Evolutionary conservation across 257 asterid genomes (phyloP).

Genomic region (Rubia yunnanensis): DNA sequence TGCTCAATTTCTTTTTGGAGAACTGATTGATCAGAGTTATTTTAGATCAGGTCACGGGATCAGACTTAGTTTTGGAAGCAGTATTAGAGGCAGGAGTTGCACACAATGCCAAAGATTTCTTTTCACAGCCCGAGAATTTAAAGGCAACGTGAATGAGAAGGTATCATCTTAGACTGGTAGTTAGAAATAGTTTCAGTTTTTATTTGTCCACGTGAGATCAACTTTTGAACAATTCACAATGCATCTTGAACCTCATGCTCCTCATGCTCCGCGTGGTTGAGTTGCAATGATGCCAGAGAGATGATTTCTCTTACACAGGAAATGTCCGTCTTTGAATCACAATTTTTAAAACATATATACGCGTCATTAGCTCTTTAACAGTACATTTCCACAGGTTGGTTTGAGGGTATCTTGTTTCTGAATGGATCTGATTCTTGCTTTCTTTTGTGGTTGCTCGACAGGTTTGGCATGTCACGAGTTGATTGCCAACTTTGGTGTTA

Average conservation of each 20-base stretch:
- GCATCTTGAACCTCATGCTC: neutral
- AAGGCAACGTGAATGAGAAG: constrained; percentile 23
- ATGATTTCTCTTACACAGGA: neutral
- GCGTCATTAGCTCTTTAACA: neutral
- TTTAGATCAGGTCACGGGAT: constrained; percentile 53
- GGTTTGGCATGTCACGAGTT: neutral
- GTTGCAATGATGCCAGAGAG: neutral
- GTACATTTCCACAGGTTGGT: neutral
- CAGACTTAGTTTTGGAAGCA: constrained; percentile 80
- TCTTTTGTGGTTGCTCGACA: neutral
- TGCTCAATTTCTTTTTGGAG: neutral
- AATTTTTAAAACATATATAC: neutral
- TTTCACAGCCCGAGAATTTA: constrained; percentile 41
- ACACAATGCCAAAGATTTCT: constrained; percentile 57
- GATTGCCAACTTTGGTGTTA: neutral
- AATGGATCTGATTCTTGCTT: neutral
- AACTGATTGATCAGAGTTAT: constrained; percentile 16
- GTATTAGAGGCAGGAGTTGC: constrained; percentile 85
- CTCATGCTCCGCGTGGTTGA: neutral
- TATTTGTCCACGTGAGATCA: neutral
- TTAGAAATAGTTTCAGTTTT: neutral
- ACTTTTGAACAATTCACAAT: neutral
- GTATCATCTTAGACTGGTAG: neutral
- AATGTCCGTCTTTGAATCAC: neutral
- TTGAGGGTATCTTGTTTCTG: neutral